Conservation (phyloP, 2,329 filamentous ascomycete genomes). For the Fusarium burgessii region DNA sequence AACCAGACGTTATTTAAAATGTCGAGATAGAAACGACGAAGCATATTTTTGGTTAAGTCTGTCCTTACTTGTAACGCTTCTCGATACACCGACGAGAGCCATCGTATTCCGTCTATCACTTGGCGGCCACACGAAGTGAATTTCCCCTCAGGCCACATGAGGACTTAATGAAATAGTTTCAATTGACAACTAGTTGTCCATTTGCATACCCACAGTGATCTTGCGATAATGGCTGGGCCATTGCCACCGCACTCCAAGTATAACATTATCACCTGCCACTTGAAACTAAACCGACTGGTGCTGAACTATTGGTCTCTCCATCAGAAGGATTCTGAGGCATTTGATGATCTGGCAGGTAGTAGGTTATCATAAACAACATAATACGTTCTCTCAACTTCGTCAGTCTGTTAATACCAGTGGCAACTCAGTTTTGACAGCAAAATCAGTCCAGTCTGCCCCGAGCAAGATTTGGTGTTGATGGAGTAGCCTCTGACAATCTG, state of each 20-base stretch:
- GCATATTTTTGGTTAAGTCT: too few relatives aligned
- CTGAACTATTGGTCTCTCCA: background rate
- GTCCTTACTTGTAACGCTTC: too few relatives aligned
- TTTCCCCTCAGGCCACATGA: too few relatives aligned
- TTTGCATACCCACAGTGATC: background rate
- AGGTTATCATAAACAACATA: background rate
- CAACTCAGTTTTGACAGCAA: background rate
- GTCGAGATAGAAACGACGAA: too few relatives aligned
- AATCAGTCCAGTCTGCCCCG: background rate
- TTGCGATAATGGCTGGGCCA: background rate
- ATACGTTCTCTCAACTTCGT: background rate
- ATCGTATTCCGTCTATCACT: too few relatives aligned
- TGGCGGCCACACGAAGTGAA: too few relatives aligned
- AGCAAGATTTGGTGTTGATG: constrained; percentile 5
- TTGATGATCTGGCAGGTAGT: background rate
- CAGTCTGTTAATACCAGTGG: background rate
- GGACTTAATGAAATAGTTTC: too few relatives aligned
- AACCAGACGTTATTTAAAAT: too few relatives aligned
- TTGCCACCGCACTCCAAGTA: background rate
- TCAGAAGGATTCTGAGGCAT: background rate
- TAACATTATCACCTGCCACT: background rate
- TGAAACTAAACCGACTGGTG: background rate
- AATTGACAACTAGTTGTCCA: background rate
- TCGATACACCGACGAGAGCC: too few relatives aligned
- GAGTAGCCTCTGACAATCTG: background rate